Conservation (phyloP, 106 monocot species). For the Narthecium ossifragum region DNA sequence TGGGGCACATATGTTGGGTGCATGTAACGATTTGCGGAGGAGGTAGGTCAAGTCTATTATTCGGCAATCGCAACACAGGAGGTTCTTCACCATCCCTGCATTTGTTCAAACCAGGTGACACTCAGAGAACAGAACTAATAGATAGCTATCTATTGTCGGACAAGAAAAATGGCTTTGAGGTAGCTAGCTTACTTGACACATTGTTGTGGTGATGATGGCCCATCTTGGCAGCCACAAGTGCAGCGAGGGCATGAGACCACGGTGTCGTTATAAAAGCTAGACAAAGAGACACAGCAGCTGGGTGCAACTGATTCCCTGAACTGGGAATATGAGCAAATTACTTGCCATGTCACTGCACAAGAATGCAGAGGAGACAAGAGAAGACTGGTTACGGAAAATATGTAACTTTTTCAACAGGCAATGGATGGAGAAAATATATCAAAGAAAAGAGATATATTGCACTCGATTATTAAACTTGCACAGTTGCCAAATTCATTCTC, state of each 20-base stretch:
- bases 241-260: constrained; percentile 63
- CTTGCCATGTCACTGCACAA: constrained; percentile 66
- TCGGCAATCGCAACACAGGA: constrained; percentile 2
- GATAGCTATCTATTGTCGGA: too few species aligned
- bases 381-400: too few species aligned
- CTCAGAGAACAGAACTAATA: background rate
- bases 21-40: too few species aligned
- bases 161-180: background rate
- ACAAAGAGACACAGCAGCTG: constrained; percentile 77
- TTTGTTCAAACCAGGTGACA: background rate
- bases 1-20: constrained; percentile 80
- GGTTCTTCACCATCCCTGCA: constrained; percentile 15
- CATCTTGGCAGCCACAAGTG: constrained; percentile 56
- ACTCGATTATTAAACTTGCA: too few species aligned
- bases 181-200: constrained; percentile 37
- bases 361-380: background rate
- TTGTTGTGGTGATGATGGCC: constrained; percentile 2
- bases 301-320: constrained; percentile 30
- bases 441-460: too few species aligned
- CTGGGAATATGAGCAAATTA: constrained; percentile 62
- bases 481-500: too few species aligned
- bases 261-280: constrained; percentile 59
- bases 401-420: too few species aligned
- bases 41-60: too few species aligned
- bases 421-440: too few species aligned